Evolutionary conservation across 169 alveolate genomes (phyloP).

Genomic region (Plasmodium inui): DNA sequence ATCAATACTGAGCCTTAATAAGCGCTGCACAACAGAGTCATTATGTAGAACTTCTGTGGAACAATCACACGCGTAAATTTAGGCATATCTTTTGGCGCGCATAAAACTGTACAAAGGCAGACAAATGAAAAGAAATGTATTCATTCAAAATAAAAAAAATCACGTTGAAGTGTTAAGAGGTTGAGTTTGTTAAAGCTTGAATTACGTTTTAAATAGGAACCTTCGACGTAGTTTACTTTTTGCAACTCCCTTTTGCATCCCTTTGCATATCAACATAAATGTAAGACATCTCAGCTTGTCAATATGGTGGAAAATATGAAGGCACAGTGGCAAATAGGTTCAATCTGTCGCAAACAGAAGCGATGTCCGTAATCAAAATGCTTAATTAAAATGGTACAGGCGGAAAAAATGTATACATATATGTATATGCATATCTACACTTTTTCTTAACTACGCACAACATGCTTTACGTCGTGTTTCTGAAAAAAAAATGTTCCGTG

Average conservation of each 20-base stretch:
- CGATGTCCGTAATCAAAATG: background rate
- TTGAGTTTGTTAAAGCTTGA: background rate
- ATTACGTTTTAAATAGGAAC: background rate
- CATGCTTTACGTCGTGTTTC: background rate
- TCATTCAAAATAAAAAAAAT: background rate
- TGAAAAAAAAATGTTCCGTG: background rate
- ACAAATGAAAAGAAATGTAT: background rate
- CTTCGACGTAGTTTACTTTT: background rate
- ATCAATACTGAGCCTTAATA: slow-evolving; percentile 4
- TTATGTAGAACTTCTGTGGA: background rate
- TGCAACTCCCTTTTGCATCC: background rate
- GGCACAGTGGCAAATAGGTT: background rate
- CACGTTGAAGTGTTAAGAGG: background rate
- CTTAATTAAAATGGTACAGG: background rate
- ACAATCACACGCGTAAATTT: background rate
- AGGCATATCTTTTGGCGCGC: background rate
- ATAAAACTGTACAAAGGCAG: background rate
- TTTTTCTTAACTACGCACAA: background rate
- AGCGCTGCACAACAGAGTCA: background rate
- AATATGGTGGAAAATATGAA: background rate
- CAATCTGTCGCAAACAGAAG: background rate
- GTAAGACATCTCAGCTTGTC: background rate
- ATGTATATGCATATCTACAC: background rate
- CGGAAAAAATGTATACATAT: background rate
- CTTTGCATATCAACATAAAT: background rate